Percentiles rank a stretch among this genome's conserved stretches.
phyloP scores from a whole-genome alignment of 352 stramenopile species.

The Aphanomyces invadans region DNA sequence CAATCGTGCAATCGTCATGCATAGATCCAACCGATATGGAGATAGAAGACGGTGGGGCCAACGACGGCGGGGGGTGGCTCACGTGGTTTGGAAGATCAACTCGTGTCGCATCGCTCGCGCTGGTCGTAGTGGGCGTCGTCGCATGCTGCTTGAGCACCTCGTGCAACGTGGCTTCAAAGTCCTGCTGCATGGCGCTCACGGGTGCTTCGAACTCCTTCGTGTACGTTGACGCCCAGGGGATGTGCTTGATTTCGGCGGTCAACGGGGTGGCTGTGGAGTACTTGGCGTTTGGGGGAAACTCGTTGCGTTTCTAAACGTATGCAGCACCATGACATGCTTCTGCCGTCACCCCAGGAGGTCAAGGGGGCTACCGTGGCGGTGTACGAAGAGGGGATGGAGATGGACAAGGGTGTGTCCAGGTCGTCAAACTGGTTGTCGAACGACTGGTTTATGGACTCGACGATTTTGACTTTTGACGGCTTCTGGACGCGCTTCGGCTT shows the following conservation, averaged over 20 bases:
- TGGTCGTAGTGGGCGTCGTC: neutral
- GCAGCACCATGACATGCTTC: too few species aligned
- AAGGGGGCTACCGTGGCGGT: neutral
- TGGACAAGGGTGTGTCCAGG: neutral
- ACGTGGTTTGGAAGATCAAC: too few species aligned
- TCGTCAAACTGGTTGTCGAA: constrained; percentile 20
- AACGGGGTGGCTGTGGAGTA: constrained; percentile 4
- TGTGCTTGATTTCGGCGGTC: constrained; percentile 23
- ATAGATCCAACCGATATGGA: too few species aligned
- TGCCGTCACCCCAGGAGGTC: too few species aligned
- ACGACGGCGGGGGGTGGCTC: too few species aligned
- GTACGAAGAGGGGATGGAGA: neutral
- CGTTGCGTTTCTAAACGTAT: neutral
- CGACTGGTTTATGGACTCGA: neutral
- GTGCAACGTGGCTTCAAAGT: constrained; percentile 12
- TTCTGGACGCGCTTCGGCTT: neutral
- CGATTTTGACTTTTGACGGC: neutral
- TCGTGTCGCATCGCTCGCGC: too few species aligned
- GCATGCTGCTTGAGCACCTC: neutral
- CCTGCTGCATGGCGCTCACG: constrained; percentile 11
- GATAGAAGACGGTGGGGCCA: too few species aligned
- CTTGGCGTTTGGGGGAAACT: neutral
- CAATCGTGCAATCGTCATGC: too few species aligned
- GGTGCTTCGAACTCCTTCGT: constrained; percentile 18
- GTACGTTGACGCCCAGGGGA: constrained; percentile 12